phyloP scores from a whole-genome alignment of 192 early-diverging fungal genomes.

The Gonapodya sp. region DNA sequence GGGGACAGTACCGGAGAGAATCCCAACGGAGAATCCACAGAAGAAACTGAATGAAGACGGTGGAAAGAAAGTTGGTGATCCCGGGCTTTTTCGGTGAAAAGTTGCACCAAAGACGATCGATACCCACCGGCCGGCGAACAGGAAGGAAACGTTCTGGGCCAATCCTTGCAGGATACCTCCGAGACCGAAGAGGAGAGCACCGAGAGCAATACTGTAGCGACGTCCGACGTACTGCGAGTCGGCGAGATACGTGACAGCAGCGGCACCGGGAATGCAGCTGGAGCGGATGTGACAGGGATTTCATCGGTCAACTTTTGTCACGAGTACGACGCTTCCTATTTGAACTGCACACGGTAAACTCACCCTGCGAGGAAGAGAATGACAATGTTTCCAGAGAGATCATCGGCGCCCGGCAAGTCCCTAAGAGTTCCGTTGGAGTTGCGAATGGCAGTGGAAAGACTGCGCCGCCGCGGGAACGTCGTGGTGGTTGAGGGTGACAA shows the following conservation, averaged over 20 bases:
- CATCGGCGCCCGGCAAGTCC: background rate
- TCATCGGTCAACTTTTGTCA: too few relatives aligned
- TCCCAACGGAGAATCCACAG: background rate
- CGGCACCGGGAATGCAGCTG: conserved; percentile 13
- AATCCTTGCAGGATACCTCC: conserved; percentile 3
- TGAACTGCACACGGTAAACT: too few relatives aligned
- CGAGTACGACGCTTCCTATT: too few relatives aligned
- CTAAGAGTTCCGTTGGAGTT: background rate
- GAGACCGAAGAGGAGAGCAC: background rate
- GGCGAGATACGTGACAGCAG: conserved; percentile 2
- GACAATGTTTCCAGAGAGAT: background rate
- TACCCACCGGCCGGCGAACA: background rate
- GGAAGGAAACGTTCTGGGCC: background rate
- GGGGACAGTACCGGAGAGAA: conserved; percentile 9
- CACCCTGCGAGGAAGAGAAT: conserved; percentile 10
- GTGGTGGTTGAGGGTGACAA: background rate
- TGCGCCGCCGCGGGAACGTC: background rate
- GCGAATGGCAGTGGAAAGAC: background rate
- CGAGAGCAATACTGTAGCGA: background rate
- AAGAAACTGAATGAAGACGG: background rate
- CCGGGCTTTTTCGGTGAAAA: too few relatives aligned
- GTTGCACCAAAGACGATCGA: background rate
- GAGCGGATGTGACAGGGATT: too few relatives aligned
- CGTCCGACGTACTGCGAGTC: background rate
- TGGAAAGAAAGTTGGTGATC: too few relatives aligned